Conservation (phyloP, 108 stramenopile species). For the Pseudonitzschia multiseries region DNA sequence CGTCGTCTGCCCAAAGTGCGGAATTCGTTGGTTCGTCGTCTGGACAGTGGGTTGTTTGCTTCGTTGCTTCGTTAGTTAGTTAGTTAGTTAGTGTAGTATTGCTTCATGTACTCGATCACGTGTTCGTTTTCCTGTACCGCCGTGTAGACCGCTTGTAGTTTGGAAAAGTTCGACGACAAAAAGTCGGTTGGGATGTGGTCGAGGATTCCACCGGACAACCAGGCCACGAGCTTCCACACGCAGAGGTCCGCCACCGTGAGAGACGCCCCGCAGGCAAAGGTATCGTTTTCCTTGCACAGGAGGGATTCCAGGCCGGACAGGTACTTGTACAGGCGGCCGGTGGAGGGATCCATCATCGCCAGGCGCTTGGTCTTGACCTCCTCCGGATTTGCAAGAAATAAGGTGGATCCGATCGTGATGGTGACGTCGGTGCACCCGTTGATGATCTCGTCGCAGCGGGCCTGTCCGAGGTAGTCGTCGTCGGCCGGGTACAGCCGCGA, state of each 20-base stretch:
- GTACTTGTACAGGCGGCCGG: slow-evolving; percentile 10
- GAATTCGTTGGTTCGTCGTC: too few relatives aligned
- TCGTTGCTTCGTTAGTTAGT: too few relatives aligned
- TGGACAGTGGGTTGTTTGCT: too few relatives aligned
- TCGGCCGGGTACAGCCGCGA: not conserved
- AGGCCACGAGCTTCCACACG: slow-evolving; percentile 12
- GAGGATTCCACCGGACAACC: slow-evolving; percentile 5
- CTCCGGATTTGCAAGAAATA: not conserved
- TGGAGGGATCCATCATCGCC: slow-evolving; percentile 11
- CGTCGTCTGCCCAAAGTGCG: too few relatives aligned
- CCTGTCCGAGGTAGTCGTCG: not conserved
- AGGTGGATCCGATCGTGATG: not conserved
- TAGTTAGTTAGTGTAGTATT: slow-evolving; percentile 3
- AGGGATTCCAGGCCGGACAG: slow-evolving; percentile 14
- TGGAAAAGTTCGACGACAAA: slow-evolving; percentile 4
- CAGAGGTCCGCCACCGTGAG: slow-evolving; percentile 16
- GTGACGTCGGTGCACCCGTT: slow-evolving; percentile 19
- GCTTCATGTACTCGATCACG: not conserved
- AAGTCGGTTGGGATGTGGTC: slow-evolving; percentile 17
- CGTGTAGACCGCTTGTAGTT: slow-evolving; percentile 1
- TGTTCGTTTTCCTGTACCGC: not conserved
- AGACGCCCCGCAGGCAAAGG: slow-evolving; percentile 12
- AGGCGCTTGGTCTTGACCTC: not conserved
- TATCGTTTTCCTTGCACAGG: not conserved
- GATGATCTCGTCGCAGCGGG: slow-evolving; percentile 19